These are phyloP conservation scores for Panellus pusillus DNA, from an alignment of 768 basidiomycete genomes.

Conservation along the genomic window DNA sequence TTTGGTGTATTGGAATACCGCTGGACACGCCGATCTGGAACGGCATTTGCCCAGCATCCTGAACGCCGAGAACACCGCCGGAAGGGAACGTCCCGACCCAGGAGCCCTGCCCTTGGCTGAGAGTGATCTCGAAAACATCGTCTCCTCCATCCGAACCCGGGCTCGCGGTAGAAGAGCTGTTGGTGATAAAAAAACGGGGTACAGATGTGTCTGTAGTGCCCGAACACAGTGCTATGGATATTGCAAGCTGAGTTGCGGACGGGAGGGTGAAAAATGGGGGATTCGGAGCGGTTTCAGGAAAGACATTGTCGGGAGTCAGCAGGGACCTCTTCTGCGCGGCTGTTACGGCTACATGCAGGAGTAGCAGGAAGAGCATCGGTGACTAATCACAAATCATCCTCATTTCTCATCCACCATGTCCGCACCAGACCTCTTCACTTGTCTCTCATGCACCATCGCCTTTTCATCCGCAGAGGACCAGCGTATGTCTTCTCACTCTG, in stretches of 20 bases:
- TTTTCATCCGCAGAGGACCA: slow-evolving; percentile 84
- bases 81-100: slow-evolving; percentile 47
- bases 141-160: slow-evolving; percentile 39
- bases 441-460: slow-evolving; percentile 87
- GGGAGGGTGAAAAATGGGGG: slow-evolving; percentile 44
- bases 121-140: slow-evolving; percentile 47
- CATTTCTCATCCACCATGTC: slow-evolving; percentile 29
- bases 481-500: slow-evolving; percentile 44
- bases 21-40: slow-evolving; percentile 63
- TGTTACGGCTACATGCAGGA: slow-evolving; percentile 32
- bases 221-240: slow-evolving; percentile 54
- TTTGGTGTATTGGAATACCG: slow-evolving; percentile 48
- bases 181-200: slow-evolving; percentile 63
- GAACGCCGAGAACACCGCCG: slow-evolving; percentile 56
- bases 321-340: slow-evolving; percentile 32
- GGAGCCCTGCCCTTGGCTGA: slow-evolving; percentile 49
- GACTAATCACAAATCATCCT: neutral
- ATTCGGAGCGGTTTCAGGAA: slow-evolving; percentile 29
- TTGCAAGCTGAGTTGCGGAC: slow-evolving; percentile 34
- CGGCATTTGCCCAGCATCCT: slow-evolving; percentile 36
- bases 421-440: slow-evolving; percentile 65
- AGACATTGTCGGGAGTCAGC: slow-evolving; percentile 36
- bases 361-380: slow-evolving; percentile 7
- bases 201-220: slow-evolving; percentile 25
- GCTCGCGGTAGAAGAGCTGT: slow-evolving; percentile 36